Evolutionary conservation across 2,329 filamentous ascomycete species (phyloP).

Genomic region (Pestalotiopsis sp.): DNA sequence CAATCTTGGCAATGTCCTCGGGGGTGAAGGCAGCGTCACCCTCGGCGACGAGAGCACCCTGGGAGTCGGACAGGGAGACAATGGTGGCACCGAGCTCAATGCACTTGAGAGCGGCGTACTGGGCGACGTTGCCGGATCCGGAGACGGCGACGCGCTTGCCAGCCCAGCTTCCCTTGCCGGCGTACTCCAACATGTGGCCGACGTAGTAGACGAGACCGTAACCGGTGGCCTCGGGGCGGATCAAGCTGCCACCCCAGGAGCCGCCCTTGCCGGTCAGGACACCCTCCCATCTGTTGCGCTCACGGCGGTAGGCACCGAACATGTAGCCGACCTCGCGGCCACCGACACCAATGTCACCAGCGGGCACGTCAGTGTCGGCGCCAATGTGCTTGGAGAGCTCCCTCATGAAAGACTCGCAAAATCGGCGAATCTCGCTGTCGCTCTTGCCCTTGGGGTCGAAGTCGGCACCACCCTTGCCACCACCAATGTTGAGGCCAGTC

Average conservation of each 20-base stretch:
- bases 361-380: constrained; percentile 92
- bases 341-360: constrained; percentile 94
- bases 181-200: constrained; percentile 91
- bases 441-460: constrained; percentile 99
- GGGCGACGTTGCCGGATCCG: constrained; percentile 95
- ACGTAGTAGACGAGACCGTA: constrained; percentile 98
- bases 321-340: constrained; percentile 92
- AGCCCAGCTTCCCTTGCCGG: constrained; percentile 80
- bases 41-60: constrained; percentile 78
- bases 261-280: constrained; percentile 95
- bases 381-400: constrained; percentile 96
- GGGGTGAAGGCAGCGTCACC: constrained; percentile 73
- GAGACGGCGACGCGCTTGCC: constrained; percentile 96
- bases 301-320: constrained; percentile 90
- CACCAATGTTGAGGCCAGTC: constrained; percentile 93
- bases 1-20: constrained; percentile 79
- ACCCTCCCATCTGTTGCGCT: constrained; percentile 91
- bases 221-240: constrained; percentile 94
- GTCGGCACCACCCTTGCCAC: constrained; percentile 96
- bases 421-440: constrained; percentile 95
- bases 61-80: constrained; percentile 90
- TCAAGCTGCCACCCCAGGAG: constrained; percentile 89
- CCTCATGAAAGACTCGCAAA: constrained; percentile 95
- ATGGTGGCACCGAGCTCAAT: constrained; percentile 95
- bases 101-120: constrained; percentile 94